Percentiles rank a stretch among this genome's conserved stretches.
These are phyloP conservation scores for Alternaria viburni DNA, from an alignment of 2,329 filamentous ascomycete genomes.

Conservation along the genomic window DNA sequence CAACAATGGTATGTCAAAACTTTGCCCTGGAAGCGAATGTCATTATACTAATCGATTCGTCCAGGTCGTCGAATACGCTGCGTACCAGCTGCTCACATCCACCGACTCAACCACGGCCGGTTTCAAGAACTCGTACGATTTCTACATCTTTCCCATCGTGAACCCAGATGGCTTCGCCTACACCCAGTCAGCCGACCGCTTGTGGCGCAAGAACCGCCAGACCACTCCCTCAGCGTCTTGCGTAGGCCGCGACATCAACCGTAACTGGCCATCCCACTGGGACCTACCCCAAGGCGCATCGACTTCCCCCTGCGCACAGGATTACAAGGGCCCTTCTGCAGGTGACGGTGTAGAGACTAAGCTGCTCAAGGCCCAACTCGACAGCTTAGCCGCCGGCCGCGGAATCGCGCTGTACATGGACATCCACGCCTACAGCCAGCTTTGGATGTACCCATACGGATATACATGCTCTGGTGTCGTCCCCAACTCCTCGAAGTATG, in stretches of 20 bases:
- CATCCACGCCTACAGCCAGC: constrained; percentile 64
- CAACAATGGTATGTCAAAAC: too few relatives aligned
- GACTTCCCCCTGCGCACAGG: constrained; percentile 45
- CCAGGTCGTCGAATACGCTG: constrained; percentile 47
- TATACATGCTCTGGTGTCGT: constrained; percentile 61
- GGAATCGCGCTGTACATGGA: constrained; percentile 69
- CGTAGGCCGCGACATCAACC: constrained; percentile 49
- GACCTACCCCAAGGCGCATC: constrained; percentile 38
- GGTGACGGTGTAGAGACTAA: constrained; percentile 48
- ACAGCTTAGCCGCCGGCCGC: constrained; percentile 52
- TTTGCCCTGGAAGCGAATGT: too few relatives aligned
- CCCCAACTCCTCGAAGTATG: constrained; percentile 57
- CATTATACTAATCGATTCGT: too few relatives aligned
- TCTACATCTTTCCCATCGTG: constrained; percentile 61
- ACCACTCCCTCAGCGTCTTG: constrained; percentile 36
- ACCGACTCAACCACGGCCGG: constrained; percentile 38
- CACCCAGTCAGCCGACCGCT: constrained; percentile 45
- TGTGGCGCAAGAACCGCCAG: constrained; percentile 51
- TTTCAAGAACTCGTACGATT: constrained; percentile 68
- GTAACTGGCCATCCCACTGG: constrained; percentile 49
- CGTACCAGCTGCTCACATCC: constrained; percentile 44
- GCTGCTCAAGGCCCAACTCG: constrained; percentile 56
- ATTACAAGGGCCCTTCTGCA: constrained; percentile 45
- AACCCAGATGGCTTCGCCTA: constrained; percentile 50
- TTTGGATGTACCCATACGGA: constrained; percentile 62